These are phyloP conservation scores for Daldinia vernicosa DNA, from an alignment of 495 filamentous ascomycete species.

Conservation along the genomic window DNA sequence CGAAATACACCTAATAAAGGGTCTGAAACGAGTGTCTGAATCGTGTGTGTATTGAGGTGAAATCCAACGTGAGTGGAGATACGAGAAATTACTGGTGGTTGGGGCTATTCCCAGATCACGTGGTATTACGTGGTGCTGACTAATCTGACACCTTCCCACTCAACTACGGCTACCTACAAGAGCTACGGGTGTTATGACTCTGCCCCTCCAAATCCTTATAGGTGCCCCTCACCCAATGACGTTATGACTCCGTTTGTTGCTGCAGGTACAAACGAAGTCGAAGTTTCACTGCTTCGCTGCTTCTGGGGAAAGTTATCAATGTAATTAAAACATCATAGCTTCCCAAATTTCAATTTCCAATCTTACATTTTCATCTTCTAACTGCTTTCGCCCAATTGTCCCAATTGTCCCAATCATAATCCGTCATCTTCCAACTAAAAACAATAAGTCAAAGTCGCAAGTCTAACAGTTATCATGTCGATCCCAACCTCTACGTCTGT, in stretches of 20 bases:
- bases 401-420: not conserved
- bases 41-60: no score
- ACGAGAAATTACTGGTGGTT: no score
- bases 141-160: no score
- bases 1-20: no score
- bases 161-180: no score
- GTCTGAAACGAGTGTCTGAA: no score
- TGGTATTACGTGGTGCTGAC: no score
- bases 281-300: slow-evolving; percentile 9
- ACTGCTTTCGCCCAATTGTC: not conserved
- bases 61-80: no score
- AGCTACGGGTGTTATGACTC: not conserved
- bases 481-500: slow-evolving; percentile 73
- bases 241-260: slow-evolving; percentile 41
- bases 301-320: not conserved
- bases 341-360: slow-evolving; percentile 4
- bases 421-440: not conserved
- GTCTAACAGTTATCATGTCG: slow-evolving; percentile 31
- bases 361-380: not conserved
- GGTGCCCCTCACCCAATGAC: slow-evolving; percentile 38
- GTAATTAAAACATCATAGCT: slow-evolving; percentile 10
- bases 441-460: not conserved
- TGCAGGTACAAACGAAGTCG: slow-evolving; percentile 33
- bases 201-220: not conserved
- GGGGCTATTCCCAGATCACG: no score